Base-by-base conservation (phyloP, 805 yeast genomes). In the Nakazawaea populi region DNA sequence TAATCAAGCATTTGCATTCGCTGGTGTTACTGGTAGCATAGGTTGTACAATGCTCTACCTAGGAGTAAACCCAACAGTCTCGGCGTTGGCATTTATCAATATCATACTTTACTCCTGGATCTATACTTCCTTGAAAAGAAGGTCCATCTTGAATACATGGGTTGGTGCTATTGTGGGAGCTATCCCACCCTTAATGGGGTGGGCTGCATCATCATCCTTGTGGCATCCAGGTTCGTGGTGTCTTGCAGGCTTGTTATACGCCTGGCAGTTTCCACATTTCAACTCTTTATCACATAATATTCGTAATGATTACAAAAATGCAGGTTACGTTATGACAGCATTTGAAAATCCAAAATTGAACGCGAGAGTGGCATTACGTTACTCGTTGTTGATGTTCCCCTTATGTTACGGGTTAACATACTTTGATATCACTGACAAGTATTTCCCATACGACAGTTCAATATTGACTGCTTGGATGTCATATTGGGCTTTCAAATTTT, bases 81-180 rank as follows among this genome's bases (percentile, higher is more conserved):
- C 97, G 0, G 61, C 73, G 1, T 73, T 94, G n/a, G 98, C 97
- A 2, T 76, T 80, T 1, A 61, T 81, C 6, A 94, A 94, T 65
- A 89, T 94, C 47, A 80, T 79, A 1, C 74, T 94, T 9, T 94
- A 94, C 62, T 83, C 95, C 0, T 91, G 98, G 87, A 67, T 85
- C 0, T 94, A 94, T 70, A 94, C 99, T 0, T 85, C 97, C 0
- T 70, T 94, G 64, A 94, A 94, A 63, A 77, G 99, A 51, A 80
- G 75, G 53, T 83, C 88, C 28, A 92, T 94, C 47, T 65, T 87
- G 40, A 94, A 94, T 66, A 94, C 99, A 0, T 94, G 99, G 99
- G 94, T 94, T 3, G 99, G 99, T 18, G 99, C 99, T 0, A 65
- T 94, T n/a, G 99, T 94, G 4, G 99, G 99, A 4, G 99, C 97